A percentile compares a stretch with the other conserved stretches of the same genome.
Conservation (phyloP, 495 filamentous ascomycete species). For the Tetracladium setigerum region DNA sequence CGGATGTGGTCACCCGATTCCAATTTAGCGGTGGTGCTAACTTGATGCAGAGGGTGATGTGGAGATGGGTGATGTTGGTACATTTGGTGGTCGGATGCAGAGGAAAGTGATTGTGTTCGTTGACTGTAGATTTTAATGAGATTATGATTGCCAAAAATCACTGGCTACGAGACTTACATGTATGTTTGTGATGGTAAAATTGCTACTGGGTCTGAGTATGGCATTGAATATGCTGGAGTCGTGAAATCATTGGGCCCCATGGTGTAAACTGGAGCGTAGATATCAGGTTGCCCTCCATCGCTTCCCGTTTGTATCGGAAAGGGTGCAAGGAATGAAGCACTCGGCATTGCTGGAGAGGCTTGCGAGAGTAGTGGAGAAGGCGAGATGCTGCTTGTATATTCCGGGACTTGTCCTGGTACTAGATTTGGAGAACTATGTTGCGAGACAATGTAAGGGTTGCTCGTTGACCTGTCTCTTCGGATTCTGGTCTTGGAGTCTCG, state of each 20-base stretch:
- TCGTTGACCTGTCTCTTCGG: constrained; percentile 21
- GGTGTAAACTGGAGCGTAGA: constrained; percentile 17
- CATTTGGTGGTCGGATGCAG: constrained; percentile 13
- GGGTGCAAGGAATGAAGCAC: constrained; percentile 13
- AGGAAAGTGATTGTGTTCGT: constrained; percentile 20
- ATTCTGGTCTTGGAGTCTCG: constrained; percentile 19
- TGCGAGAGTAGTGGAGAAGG: constrained; percentile 20
- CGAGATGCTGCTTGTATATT: constrained; percentile 15
- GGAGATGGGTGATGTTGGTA: constrained; percentile 11
- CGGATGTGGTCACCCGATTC: constrained; percentile 45
- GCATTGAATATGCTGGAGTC: constrained; percentile 10
- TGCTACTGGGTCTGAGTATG: constrained; percentile 7
- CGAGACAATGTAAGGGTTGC: constrained; percentile 17
- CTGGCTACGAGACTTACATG: constrained; percentile 1
- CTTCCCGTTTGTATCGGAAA: constrained; percentile 3
- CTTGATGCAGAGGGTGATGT: background rate
- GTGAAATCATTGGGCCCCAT: constrained; percentile 20
- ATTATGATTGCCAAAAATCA: background rate
- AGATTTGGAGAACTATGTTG: constrained; percentile 17
- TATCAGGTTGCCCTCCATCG: constrained; percentile 11
- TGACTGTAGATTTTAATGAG: constrained; percentile 2
- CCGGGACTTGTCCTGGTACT: constrained; percentile 14
- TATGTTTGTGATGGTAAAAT: constrained; percentile 11
- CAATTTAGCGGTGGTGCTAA: constrained; percentile 4
- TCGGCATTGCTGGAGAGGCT: constrained; percentile 14